Base-by-base conservation (phyloP, 225 moss, liverwort and hornwort genomes). In the Physcomitrium patens region DNA sequence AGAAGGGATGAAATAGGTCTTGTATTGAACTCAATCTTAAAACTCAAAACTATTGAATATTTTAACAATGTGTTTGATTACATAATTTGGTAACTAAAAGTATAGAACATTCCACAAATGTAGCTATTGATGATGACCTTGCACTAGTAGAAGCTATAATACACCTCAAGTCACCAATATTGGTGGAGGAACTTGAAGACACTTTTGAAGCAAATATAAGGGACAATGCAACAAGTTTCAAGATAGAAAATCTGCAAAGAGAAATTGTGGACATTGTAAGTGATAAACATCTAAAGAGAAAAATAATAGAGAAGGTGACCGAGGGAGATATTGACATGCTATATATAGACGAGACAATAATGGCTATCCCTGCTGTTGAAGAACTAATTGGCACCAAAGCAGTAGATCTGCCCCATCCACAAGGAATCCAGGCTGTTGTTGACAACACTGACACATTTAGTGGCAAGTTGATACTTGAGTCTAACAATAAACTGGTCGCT, bases 391-490 rank as follows among this genome's bases (percentile, higher is more conserved):
- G 77, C 63, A 69, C 49, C 74, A 69, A 82, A 73, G 59, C 63
- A 78, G 15, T 60, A 77, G 51, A 78, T 67, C 52, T 54, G 26
- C 46, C 17, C 12, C 77, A 72, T 57, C 51, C 79, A 28, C 84
- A 86, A 82, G 84, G 82, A 43, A 84, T 88, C 56, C 86, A 86
- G 67, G 91, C 82, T 75, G 79, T 84, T 44, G 60, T 83, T 55
- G 82, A 81, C 27, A 82, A 82, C 50, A 75, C 78, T 23, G 71
- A 74, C 46, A 22, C 69, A 31, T 72, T 77, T 61, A 72, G 65
- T 63, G 82, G 61, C 22, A 63, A 57, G 22, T 9, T 67, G 2
- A 83, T 79, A 44, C 44, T 69, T 44, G 66, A 48, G 28, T 49
- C 45, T 23, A 73, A 85, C 66, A 67, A 61, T 43, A 61, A 79